Conservation (phyloP, 2,329 filamentous ascomycete genomes). For the Aspergillaceae sp. region DNA sequence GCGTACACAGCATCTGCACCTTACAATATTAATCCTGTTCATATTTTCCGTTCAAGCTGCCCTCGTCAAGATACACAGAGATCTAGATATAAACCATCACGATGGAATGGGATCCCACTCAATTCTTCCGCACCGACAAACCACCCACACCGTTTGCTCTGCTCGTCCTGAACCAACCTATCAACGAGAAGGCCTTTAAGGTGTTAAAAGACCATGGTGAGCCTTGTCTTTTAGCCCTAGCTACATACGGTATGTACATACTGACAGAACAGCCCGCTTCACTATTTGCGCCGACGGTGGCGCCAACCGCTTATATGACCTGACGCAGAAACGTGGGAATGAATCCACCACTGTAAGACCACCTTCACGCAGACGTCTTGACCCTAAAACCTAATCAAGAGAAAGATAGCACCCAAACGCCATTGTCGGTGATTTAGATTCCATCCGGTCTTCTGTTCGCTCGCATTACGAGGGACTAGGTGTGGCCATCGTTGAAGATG, state of each 20-base stretch:
- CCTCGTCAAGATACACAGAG: no score
- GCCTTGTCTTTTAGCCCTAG: constrained; percentile 1
- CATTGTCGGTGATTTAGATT: constrained; percentile 90
- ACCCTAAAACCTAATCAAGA: constrained; percentile 21
- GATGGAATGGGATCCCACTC: constrained; percentile 36
- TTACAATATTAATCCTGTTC: no score
- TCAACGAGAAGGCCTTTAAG: constrained; percentile 37
- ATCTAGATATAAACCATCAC: not conserved
- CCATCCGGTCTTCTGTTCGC: constrained; percentile 54
- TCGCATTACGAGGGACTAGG: constrained; percentile 56
- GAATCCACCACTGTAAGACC: constrained; percentile 26
- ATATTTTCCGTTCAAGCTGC: not conserved
- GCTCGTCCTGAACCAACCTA: constrained; percentile 54
- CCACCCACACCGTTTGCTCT: constrained; percentile 38
- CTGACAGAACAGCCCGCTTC: constrained; percentile 45
- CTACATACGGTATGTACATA: not conserved
- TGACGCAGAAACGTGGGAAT: constrained; percentile 27
- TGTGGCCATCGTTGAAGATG: constrained; percentile 58
- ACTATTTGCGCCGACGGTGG: constrained; percentile 84
- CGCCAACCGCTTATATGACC: constrained; percentile 63
- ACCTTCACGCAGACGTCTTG: not conserved
- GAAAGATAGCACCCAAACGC: constrained; percentile 49
- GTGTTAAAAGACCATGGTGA: constrained; percentile 31
- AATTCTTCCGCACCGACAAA: constrained; percentile 27
- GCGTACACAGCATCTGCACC: no score